phyloP scores from a whole-genome alignment of 768 basidiomycete species.

The Mycena metata region DNA sequence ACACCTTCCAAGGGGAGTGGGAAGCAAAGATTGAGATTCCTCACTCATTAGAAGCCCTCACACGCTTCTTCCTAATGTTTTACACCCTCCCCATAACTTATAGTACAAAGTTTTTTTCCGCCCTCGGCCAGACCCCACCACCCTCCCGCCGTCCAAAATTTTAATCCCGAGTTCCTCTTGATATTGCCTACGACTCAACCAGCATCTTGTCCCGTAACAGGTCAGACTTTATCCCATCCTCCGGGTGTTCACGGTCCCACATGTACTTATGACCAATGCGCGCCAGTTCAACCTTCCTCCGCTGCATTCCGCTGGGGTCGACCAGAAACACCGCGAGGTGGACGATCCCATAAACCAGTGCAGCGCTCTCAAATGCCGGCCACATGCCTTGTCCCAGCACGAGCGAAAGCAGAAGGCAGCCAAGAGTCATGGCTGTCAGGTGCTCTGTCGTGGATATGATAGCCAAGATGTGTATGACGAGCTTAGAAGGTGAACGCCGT shows the following conservation, averaged over 20 bases:
- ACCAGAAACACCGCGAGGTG: background rate
- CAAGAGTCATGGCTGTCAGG: background rate
- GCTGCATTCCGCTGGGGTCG: slow-evolving; percentile 16
- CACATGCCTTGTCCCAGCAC: slow-evolving; percentile 5
- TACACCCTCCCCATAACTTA: too few species aligned
- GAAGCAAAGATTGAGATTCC: too few species aligned
- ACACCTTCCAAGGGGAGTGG: too few species aligned
- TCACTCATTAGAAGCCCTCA: too few species aligned
- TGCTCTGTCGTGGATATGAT: slow-evolving; percentile 7
- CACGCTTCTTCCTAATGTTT: too few species aligned
- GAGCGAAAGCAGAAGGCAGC: slow-evolving; percentile 6
- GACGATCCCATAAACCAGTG: slow-evolving; percentile 13
- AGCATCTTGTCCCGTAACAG: too few species aligned
- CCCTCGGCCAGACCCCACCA: too few species aligned
- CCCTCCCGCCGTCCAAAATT: too few species aligned
- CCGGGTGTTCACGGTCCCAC: slow-evolving; percentile 6
- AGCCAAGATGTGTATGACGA: slow-evolving; percentile 14
- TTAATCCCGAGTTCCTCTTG: too few species aligned
- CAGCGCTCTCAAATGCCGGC: slow-evolving; percentile 10
- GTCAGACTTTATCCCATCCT: background rate
- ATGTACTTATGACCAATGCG: slow-evolving; percentile 17
- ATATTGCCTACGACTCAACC: too few species aligned
- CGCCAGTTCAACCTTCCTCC: slow-evolving; percentile 6
- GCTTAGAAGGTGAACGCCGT: background rate
- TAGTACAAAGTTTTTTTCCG: too few species aligned